Evolutionary conservation across 2,329 filamentous ascomycete genomes (phyloP).

Genomic region (Stemphylium lycopersici): DNA sequence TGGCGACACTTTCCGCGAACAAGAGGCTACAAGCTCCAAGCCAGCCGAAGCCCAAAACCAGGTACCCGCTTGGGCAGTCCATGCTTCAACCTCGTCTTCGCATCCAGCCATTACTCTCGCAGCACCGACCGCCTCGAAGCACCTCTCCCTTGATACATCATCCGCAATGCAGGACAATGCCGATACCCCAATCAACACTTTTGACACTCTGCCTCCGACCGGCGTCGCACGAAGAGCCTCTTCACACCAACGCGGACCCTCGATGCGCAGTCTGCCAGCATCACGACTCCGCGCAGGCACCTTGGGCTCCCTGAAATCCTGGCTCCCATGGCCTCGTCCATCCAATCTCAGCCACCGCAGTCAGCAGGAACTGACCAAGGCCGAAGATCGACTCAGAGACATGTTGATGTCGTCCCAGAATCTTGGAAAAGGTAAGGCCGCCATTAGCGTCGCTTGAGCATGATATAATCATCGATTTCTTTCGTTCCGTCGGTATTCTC

Average conservation of each 20-base stretch:
- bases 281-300: conserved; percentile 35
- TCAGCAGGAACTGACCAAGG: conserved; percentile 38
- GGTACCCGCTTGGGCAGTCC: conserved; percentile 38
- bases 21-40: conserved; percentile 20
- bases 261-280: conserved; percentile 27
- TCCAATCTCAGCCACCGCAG: conserved; percentile 19
- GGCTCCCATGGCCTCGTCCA: conserved; percentile 45
- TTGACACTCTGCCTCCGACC: conserved; percentile 18
- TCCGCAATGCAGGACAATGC: conserved; percentile 33
- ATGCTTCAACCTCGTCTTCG: conserved; percentile 29
- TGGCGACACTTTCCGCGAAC: conserved; percentile 26
- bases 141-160: conserved; percentile 44
- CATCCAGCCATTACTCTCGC: conserved; percentile 43
- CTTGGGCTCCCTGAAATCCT: conserved; percentile 41
- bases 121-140: conserved; percentile 43
- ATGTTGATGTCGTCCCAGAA: conserved; percentile 37
- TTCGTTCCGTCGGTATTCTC: no score
- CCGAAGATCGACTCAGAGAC: conserved; percentile 39
- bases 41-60: conserved; percentile 12
- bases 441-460: conserved; percentile 29
- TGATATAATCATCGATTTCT: background rate
- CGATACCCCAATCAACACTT: conserved; percentile 11
- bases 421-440: conserved; percentile 37
- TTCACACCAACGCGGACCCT: conserved; percentile 32
- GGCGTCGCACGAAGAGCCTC: conserved; percentile 15